Evolutionary conservation across 805 yeast species (phyloP).

Genomic region (Diddensiella caesifluorescens): DNA sequence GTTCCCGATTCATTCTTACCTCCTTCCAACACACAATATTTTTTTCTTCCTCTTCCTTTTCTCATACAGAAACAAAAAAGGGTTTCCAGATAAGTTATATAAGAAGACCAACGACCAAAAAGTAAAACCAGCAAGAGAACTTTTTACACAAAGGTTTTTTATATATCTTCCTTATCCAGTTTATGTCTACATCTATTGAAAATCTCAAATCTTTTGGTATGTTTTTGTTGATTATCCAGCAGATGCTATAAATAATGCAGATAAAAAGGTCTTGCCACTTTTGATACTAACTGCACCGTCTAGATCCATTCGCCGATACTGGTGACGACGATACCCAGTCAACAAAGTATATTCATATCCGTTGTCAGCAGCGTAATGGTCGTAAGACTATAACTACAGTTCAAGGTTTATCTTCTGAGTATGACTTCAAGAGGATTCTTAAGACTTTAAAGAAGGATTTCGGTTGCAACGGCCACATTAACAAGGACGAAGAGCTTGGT

Average conservation of each 20-base stretch:
- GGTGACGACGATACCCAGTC: conserved; percentile 98
- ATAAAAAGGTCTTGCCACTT: background rate
- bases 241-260: background rate
- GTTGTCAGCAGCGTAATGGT: conserved; percentile 99
- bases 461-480: conserved; percentile 98
- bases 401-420: conserved; percentile 94
- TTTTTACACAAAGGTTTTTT: background rate
- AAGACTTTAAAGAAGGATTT: conserved; percentile 95
- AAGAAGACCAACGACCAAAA: too few species aligned
- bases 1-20: too few species aligned
- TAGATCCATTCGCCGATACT: conserved; percentile 98
- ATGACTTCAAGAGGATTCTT: conserved; percentile 88
- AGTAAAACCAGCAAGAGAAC: background rate
- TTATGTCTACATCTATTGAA: conserved; percentile 76
- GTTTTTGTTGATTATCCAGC: conserved; percentile 14
- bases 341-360: conserved; percentile 90
- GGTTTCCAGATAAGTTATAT: too few species aligned
- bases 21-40: too few species aligned
- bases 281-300: conserved; percentile 4
- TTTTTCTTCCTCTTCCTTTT: too few species aligned
- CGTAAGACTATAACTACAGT: conserved; percentile 98
- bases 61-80: too few species aligned
- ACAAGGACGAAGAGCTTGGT: conserved; percentile 92
- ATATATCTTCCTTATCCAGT: conserved; percentile 21
- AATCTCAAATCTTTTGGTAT: conserved; percentile 42